Conservation (phyloP, 2,329 filamentous ascomycete genomes). For the Verruconis gallopava region DNA sequence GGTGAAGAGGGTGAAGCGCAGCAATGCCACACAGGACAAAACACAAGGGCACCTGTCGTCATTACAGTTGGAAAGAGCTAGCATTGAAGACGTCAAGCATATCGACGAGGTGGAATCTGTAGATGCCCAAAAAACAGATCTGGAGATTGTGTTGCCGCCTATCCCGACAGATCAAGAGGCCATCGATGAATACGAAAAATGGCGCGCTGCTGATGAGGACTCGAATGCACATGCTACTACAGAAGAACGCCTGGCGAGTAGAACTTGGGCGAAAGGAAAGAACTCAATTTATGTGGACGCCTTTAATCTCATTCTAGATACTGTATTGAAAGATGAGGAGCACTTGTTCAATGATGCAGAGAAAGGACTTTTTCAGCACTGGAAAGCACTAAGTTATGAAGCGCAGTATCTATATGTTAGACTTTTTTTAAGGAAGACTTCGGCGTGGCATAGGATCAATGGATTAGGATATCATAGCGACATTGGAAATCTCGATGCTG, state of each 20-base stretch:
- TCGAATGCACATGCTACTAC: slow-evolving; percentile 16
- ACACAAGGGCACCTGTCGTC: no score
- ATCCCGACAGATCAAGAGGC: slow-evolving; percentile 56
- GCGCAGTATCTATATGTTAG: slow-evolving; percentile 91
- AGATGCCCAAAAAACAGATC: slow-evolving; percentile 19
- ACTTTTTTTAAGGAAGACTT: slow-evolving; percentile 82
- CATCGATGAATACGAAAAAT: slow-evolving; percentile 66
- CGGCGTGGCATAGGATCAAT: slow-evolving; percentile 75
- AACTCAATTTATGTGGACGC: slow-evolving; percentile 95
- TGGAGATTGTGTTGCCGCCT: slow-evolving; percentile 58
- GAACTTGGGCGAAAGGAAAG: slow-evolving; percentile 58
- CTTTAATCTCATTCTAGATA: slow-evolving; percentile 84
- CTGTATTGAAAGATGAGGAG: slow-evolving; percentile 75
- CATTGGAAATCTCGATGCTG: slow-evolving; percentile 57
- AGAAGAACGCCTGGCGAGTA: slow-evolving; percentile 41
- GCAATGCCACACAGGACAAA: no score
- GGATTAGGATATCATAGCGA: slow-evolving; percentile 71
- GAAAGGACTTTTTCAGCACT: slow-evolving; percentile 60
- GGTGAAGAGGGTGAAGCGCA: slow-evolving; percentile 29
- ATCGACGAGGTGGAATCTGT: slow-evolving; percentile 21
- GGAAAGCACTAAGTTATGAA: slow-evolving; percentile 65
- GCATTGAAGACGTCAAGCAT: no score
- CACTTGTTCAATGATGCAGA: slow-evolving; percentile 80
- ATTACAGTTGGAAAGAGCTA: no score
- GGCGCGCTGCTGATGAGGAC: slow-evolving; percentile 38